These are phyloP conservation scores for Aspergillus saccharolyticus DNA, from an alignment of 495 filamentous ascomycete species.

Conservation along the genomic window DNA sequence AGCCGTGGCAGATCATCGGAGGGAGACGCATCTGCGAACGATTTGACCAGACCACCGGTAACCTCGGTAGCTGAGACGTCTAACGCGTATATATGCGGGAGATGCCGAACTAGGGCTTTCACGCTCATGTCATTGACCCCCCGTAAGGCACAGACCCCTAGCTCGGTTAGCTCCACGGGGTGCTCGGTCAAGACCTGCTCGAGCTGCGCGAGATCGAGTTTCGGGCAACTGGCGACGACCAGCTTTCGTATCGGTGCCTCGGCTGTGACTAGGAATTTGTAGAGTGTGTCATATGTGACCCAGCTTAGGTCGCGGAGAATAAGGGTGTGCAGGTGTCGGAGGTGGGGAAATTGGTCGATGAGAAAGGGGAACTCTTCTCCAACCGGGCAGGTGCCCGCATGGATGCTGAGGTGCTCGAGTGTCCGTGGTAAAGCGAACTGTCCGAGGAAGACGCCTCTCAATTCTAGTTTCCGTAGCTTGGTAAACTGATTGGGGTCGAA, in stretches of 20 bases:
- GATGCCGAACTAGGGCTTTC: constrained; percentile 8
- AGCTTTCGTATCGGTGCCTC: constrained; percentile 26
- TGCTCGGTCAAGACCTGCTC: constrained; percentile 10
- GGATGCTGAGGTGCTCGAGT: constrained; percentile 30
- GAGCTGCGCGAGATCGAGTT: constrained; percentile 7
- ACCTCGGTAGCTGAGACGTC: constrained; percentile 34
- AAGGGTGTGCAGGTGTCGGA: constrained; percentile 32
- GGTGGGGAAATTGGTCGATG: constrained; percentile 3
- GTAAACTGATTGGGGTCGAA: constrained; percentile 16
- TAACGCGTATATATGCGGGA: constrained; percentile 27
- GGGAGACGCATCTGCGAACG: constrained; percentile 22
- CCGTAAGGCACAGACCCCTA: constrained; percentile 25
- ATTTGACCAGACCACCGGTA: constrained; percentile 31
- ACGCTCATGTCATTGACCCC: constrained; percentile 22
- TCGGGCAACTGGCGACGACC: constrained; percentile 27
- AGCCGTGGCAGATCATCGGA: constrained; percentile 1
- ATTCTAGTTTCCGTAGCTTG: constrained; percentile 29
- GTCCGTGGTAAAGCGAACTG: constrained; percentile 24
- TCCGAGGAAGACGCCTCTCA: constrained; percentile 24
- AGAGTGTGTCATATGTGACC: constrained; percentile 15
- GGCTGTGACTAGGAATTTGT: constrained; percentile 15
- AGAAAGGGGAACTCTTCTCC: constrained; percentile 12
- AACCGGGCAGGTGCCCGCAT: constrained; percentile 20
- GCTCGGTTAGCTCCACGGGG: constrained; percentile 21
- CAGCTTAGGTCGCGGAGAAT: constrained; percentile 28